Base-by-base conservation (phyloP, 352 stramenopile species). In the Thalassiosira livingstoniorum region DNA sequence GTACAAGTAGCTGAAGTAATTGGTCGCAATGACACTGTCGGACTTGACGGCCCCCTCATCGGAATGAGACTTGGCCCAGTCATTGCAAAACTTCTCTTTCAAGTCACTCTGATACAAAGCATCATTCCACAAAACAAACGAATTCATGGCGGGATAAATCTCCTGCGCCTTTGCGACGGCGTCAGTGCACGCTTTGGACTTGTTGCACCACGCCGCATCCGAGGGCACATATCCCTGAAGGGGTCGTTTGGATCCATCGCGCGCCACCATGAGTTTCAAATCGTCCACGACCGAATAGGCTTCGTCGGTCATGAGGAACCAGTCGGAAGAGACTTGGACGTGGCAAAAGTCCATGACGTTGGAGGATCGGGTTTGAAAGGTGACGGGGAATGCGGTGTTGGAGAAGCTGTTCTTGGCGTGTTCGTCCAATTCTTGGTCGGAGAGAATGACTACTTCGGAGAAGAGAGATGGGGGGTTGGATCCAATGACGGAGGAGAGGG, bases 161-260 rank as follows among this genome's bases (percentile, higher is more conserved):
- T 35, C 4, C 4, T 29, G 4, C 5, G 57, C 57, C 57, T 65
- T 4, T 4, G 62, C 47, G 4, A 58, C 27, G 47, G n/a, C 21
- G n/a, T 58, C 47, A 58, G 4, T 11, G 21, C 47, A 58, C 5
- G 27, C n/a, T 23, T 58, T 58, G 4, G 47, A 58, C 47, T 58
- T 58, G 47, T 5, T 11, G 21, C 47, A 58, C 4, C 11, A 51
- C 18, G 10, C 47, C 11, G 47, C 10, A 58, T 27, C n/a, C 5
- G 21, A 62, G 11, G 62, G 35, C 15, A 11, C 60, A 32, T 10
- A 39, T 39, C 31, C 32, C n/a, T 55, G 25, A 5, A 70, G 15
- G 5, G 62, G 62, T 5, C 62, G 62, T 42, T 62, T 7, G n/a
- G 29, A 31, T 61, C 62, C 62, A 70, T 70, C 62, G n/a, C 7